phyloP scores from a whole-genome alignment of 306 rosid species.

The Phaseolus lunatus region DNA sequence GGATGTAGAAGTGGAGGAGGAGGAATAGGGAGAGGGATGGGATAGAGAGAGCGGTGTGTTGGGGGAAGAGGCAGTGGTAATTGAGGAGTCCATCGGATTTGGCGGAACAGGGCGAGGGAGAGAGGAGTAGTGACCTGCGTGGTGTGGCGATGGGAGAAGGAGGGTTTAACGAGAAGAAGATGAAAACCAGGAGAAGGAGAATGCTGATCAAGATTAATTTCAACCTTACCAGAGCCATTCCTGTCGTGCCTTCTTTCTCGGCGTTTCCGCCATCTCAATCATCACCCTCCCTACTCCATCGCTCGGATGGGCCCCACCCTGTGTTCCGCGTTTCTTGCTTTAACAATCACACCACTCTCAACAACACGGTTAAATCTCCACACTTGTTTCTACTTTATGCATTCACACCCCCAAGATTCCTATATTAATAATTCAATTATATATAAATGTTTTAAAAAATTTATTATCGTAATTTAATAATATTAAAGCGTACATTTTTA shows the following conservation, averaged over 20 bases:
- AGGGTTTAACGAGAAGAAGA: background rate
- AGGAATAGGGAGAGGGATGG: slow-evolving; percentile 64
- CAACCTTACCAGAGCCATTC: slow-evolving; percentile 71
- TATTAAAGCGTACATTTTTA: too few species aligned
- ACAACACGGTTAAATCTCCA: too few species aligned
- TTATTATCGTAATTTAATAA: too few species aligned
- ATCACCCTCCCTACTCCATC: background rate
- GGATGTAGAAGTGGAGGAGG: slow-evolving; percentile 80
- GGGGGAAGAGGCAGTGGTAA: slow-evolving; percentile 60
- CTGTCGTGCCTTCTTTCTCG: background rate
- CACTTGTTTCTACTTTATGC: too few species aligned
- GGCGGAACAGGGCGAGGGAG: slow-evolving; percentile 42
- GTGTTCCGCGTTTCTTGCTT: slow-evolving; percentile 30
- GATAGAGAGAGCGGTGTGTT: slow-evolving; percentile 54
- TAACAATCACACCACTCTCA: background rate
- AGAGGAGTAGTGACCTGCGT: slow-evolving; percentile 58
- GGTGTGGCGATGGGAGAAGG: slow-evolving; percentile 46
- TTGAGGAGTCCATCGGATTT: slow-evolving; percentile 55
- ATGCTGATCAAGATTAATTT: background rate
- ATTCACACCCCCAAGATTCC: too few species aligned
- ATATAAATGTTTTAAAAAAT: too few species aligned
- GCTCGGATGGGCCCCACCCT: background rate
- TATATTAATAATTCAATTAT: too few species aligned
- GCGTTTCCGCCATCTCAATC: background rate
- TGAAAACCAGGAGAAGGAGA: background rate